Conservation (phyloP, 192 early-diverging fungal genomes). For the Rhizophlyctis rosea region DNA sequence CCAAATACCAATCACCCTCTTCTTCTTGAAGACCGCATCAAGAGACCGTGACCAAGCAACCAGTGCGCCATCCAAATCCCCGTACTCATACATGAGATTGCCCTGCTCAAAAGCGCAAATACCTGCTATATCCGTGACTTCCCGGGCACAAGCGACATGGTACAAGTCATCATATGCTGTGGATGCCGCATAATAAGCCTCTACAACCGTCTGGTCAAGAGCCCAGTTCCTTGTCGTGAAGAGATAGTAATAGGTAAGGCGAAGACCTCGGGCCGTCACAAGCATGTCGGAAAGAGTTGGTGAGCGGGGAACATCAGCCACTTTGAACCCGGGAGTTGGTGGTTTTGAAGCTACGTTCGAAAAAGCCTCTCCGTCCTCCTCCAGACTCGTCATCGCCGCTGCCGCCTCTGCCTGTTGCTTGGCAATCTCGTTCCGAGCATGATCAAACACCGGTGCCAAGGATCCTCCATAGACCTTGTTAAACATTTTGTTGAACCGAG, state of each 20-base stretch:
- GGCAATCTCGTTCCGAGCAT: constrained; percentile 1
- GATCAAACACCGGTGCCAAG: constrained; percentile 15
- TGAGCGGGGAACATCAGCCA: not conserved
- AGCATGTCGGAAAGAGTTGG: constrained; percentile 4
- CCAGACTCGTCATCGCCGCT: too few relatives aligned
- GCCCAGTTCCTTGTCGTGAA: not conserved
- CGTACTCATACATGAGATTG: constrained; percentile 11
- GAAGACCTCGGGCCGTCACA: constrained; percentile 1
- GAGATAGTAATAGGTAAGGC: not conserved
- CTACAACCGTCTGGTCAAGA: not conserved
- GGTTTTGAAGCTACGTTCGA: too few relatives aligned
- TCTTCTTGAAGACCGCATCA: constrained; percentile 15
- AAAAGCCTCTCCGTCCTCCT: not conserved
- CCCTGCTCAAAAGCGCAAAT: constrained; percentile 19
- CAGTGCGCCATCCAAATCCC: constrained; percentile 12
- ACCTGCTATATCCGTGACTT: constrained; percentile 1
- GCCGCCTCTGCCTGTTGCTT: not conserved
- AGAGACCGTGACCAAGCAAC: constrained; percentile 30
- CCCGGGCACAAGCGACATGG: not conserved
- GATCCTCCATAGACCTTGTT: constrained; percentile 1
- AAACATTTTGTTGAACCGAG: constrained; percentile 24
- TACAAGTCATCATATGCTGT: constrained; percentile 14
- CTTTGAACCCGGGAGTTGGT: too few relatives aligned
- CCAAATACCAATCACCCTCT: constrained; percentile 15
- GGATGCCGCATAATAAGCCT: not conserved